Evolutionary conservation across 2,329 filamentous ascomycete species (phyloP), one percentile per base, ranked within the genome.

Genomic region (Grosmannia penicillata): DNA sequence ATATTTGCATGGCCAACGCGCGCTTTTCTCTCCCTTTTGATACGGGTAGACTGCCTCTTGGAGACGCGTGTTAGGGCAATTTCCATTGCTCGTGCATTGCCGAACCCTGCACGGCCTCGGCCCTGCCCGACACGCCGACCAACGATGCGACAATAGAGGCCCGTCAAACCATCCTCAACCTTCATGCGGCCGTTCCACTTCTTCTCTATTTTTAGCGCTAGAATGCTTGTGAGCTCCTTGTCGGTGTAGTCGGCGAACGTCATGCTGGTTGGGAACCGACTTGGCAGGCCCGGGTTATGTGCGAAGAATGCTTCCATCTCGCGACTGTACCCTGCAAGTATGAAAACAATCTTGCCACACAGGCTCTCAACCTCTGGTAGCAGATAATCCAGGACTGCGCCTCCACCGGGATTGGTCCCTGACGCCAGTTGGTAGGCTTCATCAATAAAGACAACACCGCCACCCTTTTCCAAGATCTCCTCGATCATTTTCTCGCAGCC

Each of bases 241-340:
- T 87, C 76, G 0, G 60, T 59, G 44, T 83, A 87, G 52, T 89
- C 82, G 0, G 68, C 58, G 40, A 87, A 89, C 30, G 70, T 65
- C 48, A 87, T 61, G 25, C 66, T 57, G 10, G 72, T 59, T 0
- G 81, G 81, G 27, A 89, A 76, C 0, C 82, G 72, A 45, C 78
- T 82, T 0, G 70, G 62, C 3, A 87, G 60, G 0, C 82, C 81
- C 0, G 74, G 74, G 32, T 87, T 87, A 53, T 86, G 79, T 0
- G 70, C 63, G 33, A 83, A 85, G 52, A 87, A 84, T 0, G 65
- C 65, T 47, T 87, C 80, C 81, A 89, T 87, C 44, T 82, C 65
- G 46, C 75, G 76, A 35, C 64, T 64, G 53, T 87, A 87, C 0
- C 83, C 82, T 0, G 81, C 82, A 3, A 89, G 59, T 1, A 87